These are phyloP conservation scores for Linderniella brevidens DNA, from an alignment of 257 asterid species.

Conservation along the genomic window DNA sequence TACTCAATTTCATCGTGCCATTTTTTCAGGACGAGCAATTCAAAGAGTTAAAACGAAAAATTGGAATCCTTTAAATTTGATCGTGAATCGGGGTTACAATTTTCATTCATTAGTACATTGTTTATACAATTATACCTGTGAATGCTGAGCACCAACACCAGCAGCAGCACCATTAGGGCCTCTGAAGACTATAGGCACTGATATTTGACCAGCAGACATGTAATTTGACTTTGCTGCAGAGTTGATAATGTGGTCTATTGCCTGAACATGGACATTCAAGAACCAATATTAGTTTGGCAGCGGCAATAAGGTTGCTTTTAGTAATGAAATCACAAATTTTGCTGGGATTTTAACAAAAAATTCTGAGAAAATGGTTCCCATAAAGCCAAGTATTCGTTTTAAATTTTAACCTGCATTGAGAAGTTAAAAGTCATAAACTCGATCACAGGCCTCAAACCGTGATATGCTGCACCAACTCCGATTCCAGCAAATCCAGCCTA, in stretches of 20 bases:
- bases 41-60: too few species aligned
- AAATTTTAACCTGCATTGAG: conserved; percentile 74
- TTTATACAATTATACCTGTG: conserved; percentile 37
- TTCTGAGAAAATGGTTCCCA: not conserved
- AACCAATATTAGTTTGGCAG: too few species aligned
- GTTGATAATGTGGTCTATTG: conserved; percentile 77
- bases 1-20: not conserved
- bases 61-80: too few species aligned
- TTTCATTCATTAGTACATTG: not conserved
- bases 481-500: conserved; percentile 97
- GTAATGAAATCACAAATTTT: too few species aligned
- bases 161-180: conserved; percentile 98
- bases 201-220: conserved; percentile 83
- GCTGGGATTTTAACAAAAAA: not conserved
- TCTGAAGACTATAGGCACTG: conserved; percentile 74
- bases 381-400: not conserved
- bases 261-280: conserved; percentile 25
- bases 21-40: too few species aligned
- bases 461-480: conserved; percentile 93
- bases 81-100: too few species aligned
- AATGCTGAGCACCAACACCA: conserved; percentile 92
- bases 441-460: conserved; percentile 73
- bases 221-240: conserved; percentile 88
- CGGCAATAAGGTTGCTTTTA: too few species aligned
- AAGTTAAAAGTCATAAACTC: conserved; percentile 97